Evolutionary conservation across 2,329 filamentous ascomycete species (phyloP).

Genomic region (Xylaria sp.): DNA sequence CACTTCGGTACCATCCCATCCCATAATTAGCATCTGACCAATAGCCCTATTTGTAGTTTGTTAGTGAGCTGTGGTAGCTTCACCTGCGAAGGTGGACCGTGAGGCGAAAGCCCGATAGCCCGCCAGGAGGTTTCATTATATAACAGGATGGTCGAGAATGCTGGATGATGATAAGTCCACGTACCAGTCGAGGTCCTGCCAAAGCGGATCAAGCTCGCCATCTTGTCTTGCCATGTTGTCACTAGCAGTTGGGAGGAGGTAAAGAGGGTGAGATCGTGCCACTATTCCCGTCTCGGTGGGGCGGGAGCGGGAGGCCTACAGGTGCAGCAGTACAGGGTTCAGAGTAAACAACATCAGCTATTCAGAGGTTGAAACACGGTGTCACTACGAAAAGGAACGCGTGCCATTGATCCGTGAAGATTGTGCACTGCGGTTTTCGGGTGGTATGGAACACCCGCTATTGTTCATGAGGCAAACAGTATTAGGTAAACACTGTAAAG

Average conservation of each 20-base stretch:
- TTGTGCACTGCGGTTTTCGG: neutral
- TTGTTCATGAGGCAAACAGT: constrained; percentile 15
- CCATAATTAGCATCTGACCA: constrained; percentile 83
- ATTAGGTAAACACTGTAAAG: constrained; percentile 31
- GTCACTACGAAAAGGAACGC: constrained; percentile 37
- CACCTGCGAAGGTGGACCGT: constrained; percentile 28
- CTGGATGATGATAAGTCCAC: constrained; percentile 46
- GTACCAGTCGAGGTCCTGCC: constrained; percentile 81
- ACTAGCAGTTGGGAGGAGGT: constrained; percentile 34
- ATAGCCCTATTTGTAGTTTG: constrained; percentile 65
- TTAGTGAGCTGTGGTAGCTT: constrained; percentile 39
- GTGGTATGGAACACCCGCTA: constrained; percentile 24
- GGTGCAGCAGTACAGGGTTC: constrained; percentile 18
- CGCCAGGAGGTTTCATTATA: neutral
- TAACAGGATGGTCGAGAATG: neutral
- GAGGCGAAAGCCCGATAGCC: constrained; percentile 16
- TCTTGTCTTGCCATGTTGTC: constrained; percentile 55
- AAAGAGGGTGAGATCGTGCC: constrained; percentile 37
- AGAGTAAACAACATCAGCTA: constrained; percentile 38
- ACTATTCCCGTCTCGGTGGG: constrained; percentile 33
- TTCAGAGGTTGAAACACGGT: constrained; percentile 33
- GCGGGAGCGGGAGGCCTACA: constrained; percentile 19
- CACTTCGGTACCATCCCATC: constrained; percentile 85
- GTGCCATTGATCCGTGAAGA: constrained; percentile 28
- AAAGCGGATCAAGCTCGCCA: constrained; percentile 68